Percentiles rank a stretch among this genome's conserved stretches.
phyloP scores from a whole-genome alignment of 139 green algal species.

The Closterium sp. region DNA sequence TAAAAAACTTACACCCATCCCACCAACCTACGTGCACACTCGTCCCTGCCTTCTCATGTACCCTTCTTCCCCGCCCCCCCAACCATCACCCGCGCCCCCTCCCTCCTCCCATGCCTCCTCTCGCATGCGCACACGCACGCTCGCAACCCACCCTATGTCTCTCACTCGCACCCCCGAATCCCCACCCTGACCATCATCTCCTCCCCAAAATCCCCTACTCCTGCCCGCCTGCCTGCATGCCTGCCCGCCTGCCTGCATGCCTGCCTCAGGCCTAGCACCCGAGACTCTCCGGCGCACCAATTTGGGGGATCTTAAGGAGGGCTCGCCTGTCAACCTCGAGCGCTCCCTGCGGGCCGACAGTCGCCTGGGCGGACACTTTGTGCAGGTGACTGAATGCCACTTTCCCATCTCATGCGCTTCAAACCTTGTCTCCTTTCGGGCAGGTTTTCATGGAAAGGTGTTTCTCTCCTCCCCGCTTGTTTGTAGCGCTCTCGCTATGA shows the following conservation, averaged over 20 bases:
- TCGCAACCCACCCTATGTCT: background rate
- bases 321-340: conserved; percentile 52
- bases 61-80: no score
- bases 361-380: conserved; percentile 51
- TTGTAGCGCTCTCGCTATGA: no score
- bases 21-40: background rate
- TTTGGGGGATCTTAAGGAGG: conserved; percentile 23
- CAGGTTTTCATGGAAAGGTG: no score
- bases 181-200: background rate
- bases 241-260: no score
- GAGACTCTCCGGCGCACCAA: conserved; percentile 50
- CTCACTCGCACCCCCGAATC: background rate
- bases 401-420: no score
- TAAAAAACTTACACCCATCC: background rate
- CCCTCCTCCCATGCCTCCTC: no score
- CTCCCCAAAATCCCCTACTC: background rate
- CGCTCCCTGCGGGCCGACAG: conserved; percentile 40
- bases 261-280: conserved; percentile 45
- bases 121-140: background rate
- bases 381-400: conserved; percentile 28
- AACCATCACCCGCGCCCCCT: background rate
- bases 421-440: no score
- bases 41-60: background rate
- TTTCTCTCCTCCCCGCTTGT: no score
- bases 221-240: no score